Evolutionary conservation across 805 yeast genomes (phyloP).

Genomic region (Blastobotrys muscicola): DNA sequence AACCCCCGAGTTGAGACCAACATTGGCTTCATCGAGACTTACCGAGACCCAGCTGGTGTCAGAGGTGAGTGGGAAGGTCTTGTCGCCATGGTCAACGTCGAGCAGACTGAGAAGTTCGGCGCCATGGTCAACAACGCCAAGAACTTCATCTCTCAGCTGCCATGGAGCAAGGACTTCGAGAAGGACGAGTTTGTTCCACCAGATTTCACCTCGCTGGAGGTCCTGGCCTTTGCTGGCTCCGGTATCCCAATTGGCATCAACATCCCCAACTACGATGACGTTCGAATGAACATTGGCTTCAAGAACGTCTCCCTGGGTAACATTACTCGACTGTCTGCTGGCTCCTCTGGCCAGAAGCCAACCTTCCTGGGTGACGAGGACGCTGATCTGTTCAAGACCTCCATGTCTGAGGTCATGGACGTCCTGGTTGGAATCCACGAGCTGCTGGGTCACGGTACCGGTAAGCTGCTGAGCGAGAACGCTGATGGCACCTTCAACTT

Average conservation of each 20-base stretch:
- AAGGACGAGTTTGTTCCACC: slow-evolving; percentile 86
- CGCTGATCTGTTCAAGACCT: slow-evolving; percentile 52
- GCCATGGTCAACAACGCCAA: slow-evolving; percentile 59
- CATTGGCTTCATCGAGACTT: slow-evolving; percentile 86
- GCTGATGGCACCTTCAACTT: slow-evolving; percentile 62
- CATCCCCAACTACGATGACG: slow-evolving; percentile 87
- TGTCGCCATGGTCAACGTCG: slow-evolving; percentile 83
- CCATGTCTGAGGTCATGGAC: slow-evolving; percentile 76
- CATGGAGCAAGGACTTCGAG: slow-evolving; percentile 71
- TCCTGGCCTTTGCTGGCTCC: slow-evolving; percentile 78
- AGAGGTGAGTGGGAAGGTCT: slow-evolving; percentile 92
- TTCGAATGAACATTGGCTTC: slow-evolving; percentile 73
- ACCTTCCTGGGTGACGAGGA: slow-evolving; percentile 52
- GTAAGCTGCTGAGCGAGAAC: slow-evolving; percentile 59
- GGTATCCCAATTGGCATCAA: slow-evolving; percentile 92
- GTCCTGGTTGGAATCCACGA: slow-evolving; percentile 94
- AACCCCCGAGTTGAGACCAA: slow-evolving; percentile 74
- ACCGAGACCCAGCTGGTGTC: slow-evolving; percentile 85
- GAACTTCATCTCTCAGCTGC: slow-evolving; percentile 52
- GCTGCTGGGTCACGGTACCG: slow-evolving; percentile 84
- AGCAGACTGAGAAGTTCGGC: slow-evolving; percentile 72
- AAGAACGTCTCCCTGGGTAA: slow-evolving; percentile 86
- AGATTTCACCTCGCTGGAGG: slow-evolving; percentile 85
- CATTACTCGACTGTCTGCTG: slow-evolving; percentile 52
- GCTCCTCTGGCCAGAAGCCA: slow-evolving; percentile 56